Conservation (phyloP, 2,329 filamentous ascomycete species). For the Epichloe sp. region DNA sequence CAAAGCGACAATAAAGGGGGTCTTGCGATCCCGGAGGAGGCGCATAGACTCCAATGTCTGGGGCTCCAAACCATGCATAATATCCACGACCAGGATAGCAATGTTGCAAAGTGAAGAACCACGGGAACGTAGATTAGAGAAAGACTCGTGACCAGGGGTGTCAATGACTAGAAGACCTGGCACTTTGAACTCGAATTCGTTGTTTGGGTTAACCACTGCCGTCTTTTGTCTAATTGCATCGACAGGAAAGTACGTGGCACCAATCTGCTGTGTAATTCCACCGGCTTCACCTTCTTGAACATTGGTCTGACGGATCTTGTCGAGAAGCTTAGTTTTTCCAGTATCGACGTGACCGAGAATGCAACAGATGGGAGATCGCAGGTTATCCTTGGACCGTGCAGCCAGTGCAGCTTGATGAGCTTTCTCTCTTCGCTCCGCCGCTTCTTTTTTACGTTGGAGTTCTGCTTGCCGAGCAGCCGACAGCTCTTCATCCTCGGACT, state of each 20-base stretch:
- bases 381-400: constrained; percentile 82
- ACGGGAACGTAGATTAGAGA: constrained; percentile 92
- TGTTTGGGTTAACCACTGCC: constrained; percentile 80
- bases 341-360: constrained; percentile 99
- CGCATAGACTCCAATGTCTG: constrained; percentile 97
- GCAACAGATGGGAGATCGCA: constrained; percentile 97
- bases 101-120: constrained; percentile 99
- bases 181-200: constrained; percentile 89
- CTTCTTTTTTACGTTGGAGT: constrained; percentile 70
- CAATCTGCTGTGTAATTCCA: constrained; percentile 99
- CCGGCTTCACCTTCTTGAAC: constrained; percentile 98
- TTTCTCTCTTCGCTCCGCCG: constrained; percentile 75
- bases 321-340: constrained; percentile 96
- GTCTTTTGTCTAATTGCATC: constrained; percentile 91
- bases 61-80: constrained; percentile 97
- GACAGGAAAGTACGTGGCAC: constrained; percentile 96
- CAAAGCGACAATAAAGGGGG: constrained; percentile 93
- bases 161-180: constrained; percentile 94
- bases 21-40: constrained; percentile 82
- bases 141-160: constrained; percentile 98
- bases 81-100: constrained; percentile 96
- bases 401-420: constrained; percentile 85
- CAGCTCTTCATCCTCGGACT: constrained; percentile 52
- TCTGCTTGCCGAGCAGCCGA: constrained; percentile 63
- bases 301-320: constrained; percentile 97